Base-by-base conservation (phyloP, 2,329 filamentous ascomycete species). In the Fusarium falciforme region DNA sequence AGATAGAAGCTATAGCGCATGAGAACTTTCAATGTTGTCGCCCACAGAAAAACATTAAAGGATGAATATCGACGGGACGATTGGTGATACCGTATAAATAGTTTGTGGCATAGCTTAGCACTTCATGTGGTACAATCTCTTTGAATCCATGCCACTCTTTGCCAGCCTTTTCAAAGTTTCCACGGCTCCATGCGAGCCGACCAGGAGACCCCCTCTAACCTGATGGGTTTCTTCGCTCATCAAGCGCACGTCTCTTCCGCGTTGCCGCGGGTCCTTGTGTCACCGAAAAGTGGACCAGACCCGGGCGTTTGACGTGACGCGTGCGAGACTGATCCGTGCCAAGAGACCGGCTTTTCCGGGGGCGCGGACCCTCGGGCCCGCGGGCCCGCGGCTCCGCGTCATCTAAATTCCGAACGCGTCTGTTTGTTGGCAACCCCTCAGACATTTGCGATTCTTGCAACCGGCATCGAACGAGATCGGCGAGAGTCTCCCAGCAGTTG, bases 21-120 rank as follows among this genome's bases (percentile, higher is more conserved):
- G 6, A 22, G 6, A 5, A 44, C 11, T 14, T 44, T 44, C 1
- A 22, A 14, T 16, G 8, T 4, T 5, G 16, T 44, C 20, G 1
- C 12, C 1, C 11, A 2, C 0, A 7, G n/a, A 44, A 44, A 16
- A 16, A 16, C 4, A 14, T 2, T 22, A 8, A 2, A 14, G 3
- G 20, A 14, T 44, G 4, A 44, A 9, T 8, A 42, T 22, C 2
- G 6, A 16, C 40, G 16, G 11, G 0, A 9, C 7, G 20, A 44
- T 25, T 4, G 7, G 14, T 16, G 7, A 47, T 2, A 10, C 42
- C 5, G 17, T 25, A 47, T 47, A 47, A 47, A 47, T 47, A 47
- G 42, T 5, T 14, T 9, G 14, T 16, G 22, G 22, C 14, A 47
- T 5, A 47, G 22, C 20, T 16, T 25, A 10, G 4, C 12, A 25